These are phyloP conservation scores for Takakia lepidozioides DNA, from an alignment of 225 moss, liverwort and hornwort species.

Conservation along the genomic window DNA sequence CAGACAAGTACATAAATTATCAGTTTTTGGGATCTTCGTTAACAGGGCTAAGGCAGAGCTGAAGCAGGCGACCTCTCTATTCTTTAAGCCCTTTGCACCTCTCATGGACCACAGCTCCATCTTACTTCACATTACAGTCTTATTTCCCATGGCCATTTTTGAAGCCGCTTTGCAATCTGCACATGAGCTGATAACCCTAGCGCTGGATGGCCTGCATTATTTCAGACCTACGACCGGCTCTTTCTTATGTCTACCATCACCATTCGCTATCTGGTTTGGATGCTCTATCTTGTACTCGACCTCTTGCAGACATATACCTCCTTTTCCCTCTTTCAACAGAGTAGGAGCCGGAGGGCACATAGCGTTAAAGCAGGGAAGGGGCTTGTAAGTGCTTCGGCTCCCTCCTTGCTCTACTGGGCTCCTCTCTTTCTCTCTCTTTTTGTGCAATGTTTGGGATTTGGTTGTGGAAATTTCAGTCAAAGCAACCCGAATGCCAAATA, in stretches of 20 bases:
- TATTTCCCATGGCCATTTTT: conserved; percentile 52
- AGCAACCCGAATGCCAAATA: too few species aligned
- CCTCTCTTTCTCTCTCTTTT: too few species aligned
- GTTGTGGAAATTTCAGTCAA: too few species aligned
- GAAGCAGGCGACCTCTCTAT: conserved; percentile 70
- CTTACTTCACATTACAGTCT: conserved; percentile 48
- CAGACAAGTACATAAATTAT: too few species aligned
- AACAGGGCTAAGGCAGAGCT: conserved; percentile 41
- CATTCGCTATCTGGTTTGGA: conserved; percentile 92
- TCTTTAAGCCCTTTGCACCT: conserved; percentile 83
- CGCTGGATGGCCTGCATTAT: conserved; percentile 93
- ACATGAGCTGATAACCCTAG: conserved; percentile 62
- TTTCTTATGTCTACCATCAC: conserved; percentile 86
- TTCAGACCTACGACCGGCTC: conserved; percentile 98
- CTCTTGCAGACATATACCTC: conserved; percentile 75
- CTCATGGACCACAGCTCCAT: conserved; percentile 48
- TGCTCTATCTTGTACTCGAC: conserved; percentile 77
- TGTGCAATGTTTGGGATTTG: too few species aligned
- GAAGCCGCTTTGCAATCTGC: conserved; percentile 65
- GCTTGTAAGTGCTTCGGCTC: too few species aligned
- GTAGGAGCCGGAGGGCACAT: conserved; percentile 18
- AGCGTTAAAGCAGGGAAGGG: conserved; percentile 19
- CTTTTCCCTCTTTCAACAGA: conserved; percentile 31
- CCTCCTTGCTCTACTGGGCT: too few species aligned
- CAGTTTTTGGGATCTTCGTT: too few species aligned